These are phyloP conservation scores for Pseudogymnoascus sp. DNA, from an alignment of 2,329 filamentous ascomycete genomes.

Conservation along the genomic window DNA sequence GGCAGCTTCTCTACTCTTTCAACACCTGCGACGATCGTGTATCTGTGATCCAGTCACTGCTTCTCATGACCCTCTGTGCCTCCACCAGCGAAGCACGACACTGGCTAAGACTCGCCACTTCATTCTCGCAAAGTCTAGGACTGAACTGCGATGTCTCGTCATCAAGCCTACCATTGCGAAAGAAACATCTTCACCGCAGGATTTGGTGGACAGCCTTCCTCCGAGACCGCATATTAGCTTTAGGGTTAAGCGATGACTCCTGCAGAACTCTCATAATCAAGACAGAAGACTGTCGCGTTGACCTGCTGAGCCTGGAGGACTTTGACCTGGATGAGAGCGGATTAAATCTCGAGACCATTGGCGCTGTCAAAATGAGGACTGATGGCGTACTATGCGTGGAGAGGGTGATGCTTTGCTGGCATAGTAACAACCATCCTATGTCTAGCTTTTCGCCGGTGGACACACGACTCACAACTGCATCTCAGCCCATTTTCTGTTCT, in stretches of 20 bases:
- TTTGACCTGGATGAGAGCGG: conserved; percentile 12
- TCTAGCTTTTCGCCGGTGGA: not conserved
- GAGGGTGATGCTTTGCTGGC: conserved; percentile 13
- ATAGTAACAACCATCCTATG: conserved; percentile 3
- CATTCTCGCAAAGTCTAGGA: not conserved
- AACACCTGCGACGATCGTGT: conserved; percentile 18
- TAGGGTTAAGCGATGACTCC: not conserved
- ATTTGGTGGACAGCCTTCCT: not conserved
- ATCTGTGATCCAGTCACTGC: conserved; percentile 17
- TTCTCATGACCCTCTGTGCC: conserved; percentile 17
- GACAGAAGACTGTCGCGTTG: conserved; percentile 12
- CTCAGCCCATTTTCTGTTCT: not conserved
- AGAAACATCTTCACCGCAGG: not conserved
- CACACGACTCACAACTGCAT: not conserved
- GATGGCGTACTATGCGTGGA: conserved; percentile 12
- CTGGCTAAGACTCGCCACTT: not conserved
- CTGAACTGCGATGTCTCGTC: not conserved
- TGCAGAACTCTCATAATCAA: not conserved
- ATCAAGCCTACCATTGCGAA: not conserved
- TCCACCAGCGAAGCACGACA: not conserved
- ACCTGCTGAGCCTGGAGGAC: conserved; percentile 13
- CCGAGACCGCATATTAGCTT: not conserved
- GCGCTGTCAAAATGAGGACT: not conserved
- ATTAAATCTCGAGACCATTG: conserved; percentile 8
- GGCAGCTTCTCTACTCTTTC: conserved; percentile 20